These are phyloP conservation scores for Ceratocystis variospora DNA, from an alignment of 2,329 filamentous ascomycete species.

Conservation along the genomic window DNA sequence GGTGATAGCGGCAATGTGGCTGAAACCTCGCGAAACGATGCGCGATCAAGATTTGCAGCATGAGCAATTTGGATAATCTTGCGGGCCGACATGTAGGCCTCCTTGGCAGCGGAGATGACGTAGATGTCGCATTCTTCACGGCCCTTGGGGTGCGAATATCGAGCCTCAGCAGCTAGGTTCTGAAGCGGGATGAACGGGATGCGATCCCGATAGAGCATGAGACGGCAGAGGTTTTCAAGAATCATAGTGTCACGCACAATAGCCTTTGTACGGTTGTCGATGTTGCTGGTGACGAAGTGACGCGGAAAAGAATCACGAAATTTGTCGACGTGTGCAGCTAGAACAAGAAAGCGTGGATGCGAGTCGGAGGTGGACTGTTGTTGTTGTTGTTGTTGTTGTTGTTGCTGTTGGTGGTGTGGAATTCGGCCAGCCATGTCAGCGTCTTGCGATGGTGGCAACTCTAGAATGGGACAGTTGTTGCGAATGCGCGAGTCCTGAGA, in stretches of 20 bases:
- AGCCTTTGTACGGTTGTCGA: background rate
- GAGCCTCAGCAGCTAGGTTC: background rate
- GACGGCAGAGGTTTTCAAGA: background rate
- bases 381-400: background rate
- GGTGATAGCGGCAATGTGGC: constrained; percentile 1
- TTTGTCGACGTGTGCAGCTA: constrained; percentile 1
- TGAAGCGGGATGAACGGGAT: constrained; percentile 1
- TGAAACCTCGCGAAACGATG: background rate
- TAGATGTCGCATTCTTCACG: background rate
- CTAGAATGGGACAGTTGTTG: background rate
- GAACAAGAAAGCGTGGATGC: background rate
- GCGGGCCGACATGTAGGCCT: background rate
- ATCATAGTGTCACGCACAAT: background rate
- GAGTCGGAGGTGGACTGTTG: background rate
- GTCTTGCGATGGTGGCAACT: background rate
- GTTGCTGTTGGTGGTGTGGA: background rate
- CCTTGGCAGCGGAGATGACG: background rate
- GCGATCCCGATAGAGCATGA: constrained; percentile 9
- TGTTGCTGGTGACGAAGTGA: background rate
- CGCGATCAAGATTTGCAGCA: background rate
- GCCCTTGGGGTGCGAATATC: background rate
- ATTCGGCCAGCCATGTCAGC: background rate
- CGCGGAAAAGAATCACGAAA: background rate
- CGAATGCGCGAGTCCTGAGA: background rate
- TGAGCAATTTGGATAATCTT: background rate